Evolutionary conservation across 305 asterid species (phyloP).

Genomic region (Salvia sclarea): DNA sequence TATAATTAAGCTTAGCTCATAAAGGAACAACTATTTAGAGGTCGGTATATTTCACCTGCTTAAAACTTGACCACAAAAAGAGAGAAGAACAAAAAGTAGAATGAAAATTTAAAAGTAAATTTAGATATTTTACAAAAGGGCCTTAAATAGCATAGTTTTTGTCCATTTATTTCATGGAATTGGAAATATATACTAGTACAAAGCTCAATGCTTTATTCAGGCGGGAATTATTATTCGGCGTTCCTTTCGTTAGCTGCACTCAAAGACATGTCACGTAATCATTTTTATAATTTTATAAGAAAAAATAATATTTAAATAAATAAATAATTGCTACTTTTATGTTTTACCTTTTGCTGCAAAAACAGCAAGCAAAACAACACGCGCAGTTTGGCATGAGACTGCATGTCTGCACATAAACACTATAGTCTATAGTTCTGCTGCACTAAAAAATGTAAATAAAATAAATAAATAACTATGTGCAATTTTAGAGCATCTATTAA

Average conservation of each 20-base stretch:
- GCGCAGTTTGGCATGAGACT: constrained; percentile 35
- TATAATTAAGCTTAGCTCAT: no score
- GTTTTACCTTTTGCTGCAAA: constrained; percentile 33
- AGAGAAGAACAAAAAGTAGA: no score
- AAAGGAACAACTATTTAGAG: no score
- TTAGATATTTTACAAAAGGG: no score
- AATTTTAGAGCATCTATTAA: no score
- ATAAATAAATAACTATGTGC: no score
- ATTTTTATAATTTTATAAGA: background rate
- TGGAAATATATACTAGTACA: no score
- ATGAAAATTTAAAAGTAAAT: no score
- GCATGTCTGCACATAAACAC: background rate
- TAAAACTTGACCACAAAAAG: no score
- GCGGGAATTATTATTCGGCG: constrained; percentile 11
- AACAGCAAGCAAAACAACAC: constrained; percentile 20
- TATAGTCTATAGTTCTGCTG: background rate
- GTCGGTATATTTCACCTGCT: no score
- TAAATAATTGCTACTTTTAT: constrained; percentile 6
- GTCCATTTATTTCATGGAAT: no score
- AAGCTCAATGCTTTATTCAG: background rate
- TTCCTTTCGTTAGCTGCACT: constrained; percentile 39
- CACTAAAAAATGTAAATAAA: background rate
- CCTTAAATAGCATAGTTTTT: no score
- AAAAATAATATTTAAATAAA: background rate
- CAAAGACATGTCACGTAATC: constrained; percentile 26